Evolutionary conservation across 176 grass and related monocot genomes (phyloP).

Genomic region (Melocanna baccifera): DNA sequence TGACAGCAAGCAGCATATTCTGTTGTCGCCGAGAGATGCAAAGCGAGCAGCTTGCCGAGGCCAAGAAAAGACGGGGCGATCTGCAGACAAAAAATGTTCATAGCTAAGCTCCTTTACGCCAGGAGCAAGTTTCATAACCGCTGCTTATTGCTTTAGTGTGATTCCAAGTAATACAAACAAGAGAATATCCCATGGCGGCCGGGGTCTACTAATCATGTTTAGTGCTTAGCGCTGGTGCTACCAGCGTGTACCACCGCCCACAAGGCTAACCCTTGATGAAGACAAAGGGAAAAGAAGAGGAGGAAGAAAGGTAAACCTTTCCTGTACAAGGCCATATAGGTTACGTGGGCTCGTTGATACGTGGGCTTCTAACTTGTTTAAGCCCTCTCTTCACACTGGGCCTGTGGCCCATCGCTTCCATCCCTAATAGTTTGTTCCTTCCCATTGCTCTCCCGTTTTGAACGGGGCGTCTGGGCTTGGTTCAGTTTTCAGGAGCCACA

Average conservation of each 20-base stretch:
- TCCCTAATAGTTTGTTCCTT: too few relatives aligned
- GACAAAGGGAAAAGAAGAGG: not conserved
- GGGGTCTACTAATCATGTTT: not conserved
- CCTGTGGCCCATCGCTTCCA: too few relatives aligned
- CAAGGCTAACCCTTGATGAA: not conserved
- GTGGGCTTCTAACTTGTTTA: too few relatives aligned
- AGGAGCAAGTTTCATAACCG: too few relatives aligned
- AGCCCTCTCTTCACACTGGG: too few relatives aligned
- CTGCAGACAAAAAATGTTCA: not conserved
- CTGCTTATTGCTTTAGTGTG: not conserved
- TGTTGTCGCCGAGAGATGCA: not conserved
- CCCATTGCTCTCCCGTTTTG: too few relatives aligned
- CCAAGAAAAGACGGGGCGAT: not conserved
- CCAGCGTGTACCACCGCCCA: not conserved
- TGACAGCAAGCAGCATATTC: not conserved
- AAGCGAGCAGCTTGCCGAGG: conserved; percentile 3
- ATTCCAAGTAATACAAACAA: not conserved
- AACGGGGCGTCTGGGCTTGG: too few relatives aligned
- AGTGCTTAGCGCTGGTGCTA: not conserved
- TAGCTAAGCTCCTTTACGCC: not conserved
- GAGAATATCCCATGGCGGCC: not conserved
- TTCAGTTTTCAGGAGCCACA: too few relatives aligned
- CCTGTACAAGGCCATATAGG: not conserved
- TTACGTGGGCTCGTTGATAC: too few relatives aligned
- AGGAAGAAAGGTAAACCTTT: not conserved